Evolutionary conservation across 2,329 filamentous ascomycete species (phyloP), one percentile per base, ranked within the genome.

Genomic region (Pezicula radicicola): DNA sequence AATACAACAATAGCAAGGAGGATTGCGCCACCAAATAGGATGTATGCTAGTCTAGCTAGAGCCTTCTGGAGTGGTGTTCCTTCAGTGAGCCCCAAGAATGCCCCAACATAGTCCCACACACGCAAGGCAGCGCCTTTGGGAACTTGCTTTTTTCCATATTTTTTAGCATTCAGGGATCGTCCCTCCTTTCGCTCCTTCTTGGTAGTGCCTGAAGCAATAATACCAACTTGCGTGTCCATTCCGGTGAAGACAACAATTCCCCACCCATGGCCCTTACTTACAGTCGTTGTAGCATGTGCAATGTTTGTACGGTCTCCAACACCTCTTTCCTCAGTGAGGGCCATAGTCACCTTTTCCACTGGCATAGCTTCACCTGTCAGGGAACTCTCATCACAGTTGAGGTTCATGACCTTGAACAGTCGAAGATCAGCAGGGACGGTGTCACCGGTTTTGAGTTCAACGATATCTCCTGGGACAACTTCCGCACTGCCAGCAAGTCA

Each of bases 311-410:
- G 72, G 63, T 82, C 79, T 48, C 75, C 78, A 55, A 76, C 73
- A n/a, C 74, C 70, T 41, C 76, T 71, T 49, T 66, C 55, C 7
- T 69, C 67, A 54, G 77, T 72, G 39, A 75, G 70, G 46, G 69
- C 68, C 21, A 73, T 67, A 16, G 71, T 85, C 60, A 80, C 85
- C 73, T 97, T 99, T 63, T 91, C 84, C 21, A 97, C 91, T 0
- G 93, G 92, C 79, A 97, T 92, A 1, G 93, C 88, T 73, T 99
- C 94, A 55, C 94, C 94, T 3, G 94, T 99, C 47, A 99, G 91
- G 89, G 97, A 97, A 66, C 91, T 96, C 73, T 99, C 94, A 59
- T 97, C 91, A 55, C 80, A 84, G 52, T 80, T 78, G 35, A 81
- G 72, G 60, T 85, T 84, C 73, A 84, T 80, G 28, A 70, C 74